phyloP scores from a whole-genome alignment of 2,329 filamentous ascomycete species.

The Botryotinia convoluta region DNA sequence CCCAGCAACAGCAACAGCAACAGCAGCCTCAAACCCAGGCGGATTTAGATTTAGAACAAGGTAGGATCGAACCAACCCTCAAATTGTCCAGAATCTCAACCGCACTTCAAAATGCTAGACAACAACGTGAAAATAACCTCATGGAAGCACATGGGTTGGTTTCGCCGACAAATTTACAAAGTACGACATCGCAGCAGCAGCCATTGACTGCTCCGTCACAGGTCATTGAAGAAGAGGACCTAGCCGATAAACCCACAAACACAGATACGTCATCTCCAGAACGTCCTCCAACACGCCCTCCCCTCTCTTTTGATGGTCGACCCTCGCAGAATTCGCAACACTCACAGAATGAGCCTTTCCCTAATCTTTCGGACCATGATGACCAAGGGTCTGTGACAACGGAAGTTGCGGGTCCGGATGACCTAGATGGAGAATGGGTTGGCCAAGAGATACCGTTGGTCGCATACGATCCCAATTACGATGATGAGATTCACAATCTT shows the following conservation, averaged over 20 bases:
- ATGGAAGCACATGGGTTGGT: constrained; percentile 20
- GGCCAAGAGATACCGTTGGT: constrained; percentile 26
- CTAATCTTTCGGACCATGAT: constrained; percentile 20
- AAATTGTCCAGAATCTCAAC: constrained; percentile 27
- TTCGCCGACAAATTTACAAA: constrained; percentile 12
- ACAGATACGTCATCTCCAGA: not conserved
- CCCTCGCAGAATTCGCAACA: not conserved
- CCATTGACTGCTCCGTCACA: constrained; percentile 22
- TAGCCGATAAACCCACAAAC: constrained; percentile 2
- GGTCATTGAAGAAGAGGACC: constrained; percentile 23
- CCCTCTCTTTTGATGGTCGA: constrained; percentile 8
- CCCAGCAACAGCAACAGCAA: constrained; percentile 36
- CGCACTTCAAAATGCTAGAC: constrained; percentile 29
- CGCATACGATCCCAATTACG: constrained; percentile 28
- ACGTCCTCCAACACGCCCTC: not conserved
- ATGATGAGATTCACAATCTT: constrained; percentile 34
- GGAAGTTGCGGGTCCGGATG: constrained; percentile 25
- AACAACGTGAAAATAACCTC: constrained; percentile 27
- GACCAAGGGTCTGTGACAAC: constrained; percentile 29
- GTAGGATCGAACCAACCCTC: constrained; percentile 40
- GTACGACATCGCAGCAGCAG: constrained; percentile 9
- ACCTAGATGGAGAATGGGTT: constrained; percentile 26
- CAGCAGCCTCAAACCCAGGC: constrained; percentile 38
- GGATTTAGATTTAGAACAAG: constrained; percentile 44
- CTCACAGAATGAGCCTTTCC: constrained; percentile 15